Evolutionary conservation across 768 basidiomycete species (phyloP), one percentile per base, ranked within the genome.

Genomic region (Calocybe cyanea): DNA sequence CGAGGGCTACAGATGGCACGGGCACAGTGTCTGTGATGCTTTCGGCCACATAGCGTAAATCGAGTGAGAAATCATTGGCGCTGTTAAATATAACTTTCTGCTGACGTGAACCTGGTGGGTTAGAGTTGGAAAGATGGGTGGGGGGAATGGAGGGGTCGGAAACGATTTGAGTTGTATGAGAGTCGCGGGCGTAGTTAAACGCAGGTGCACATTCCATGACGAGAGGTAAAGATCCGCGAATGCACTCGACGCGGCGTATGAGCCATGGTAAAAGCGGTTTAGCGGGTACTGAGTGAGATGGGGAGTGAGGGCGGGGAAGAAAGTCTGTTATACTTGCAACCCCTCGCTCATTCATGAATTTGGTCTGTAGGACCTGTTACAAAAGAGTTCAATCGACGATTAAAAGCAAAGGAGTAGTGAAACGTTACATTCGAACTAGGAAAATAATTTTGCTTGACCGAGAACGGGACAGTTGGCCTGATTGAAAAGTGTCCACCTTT

Each of bases 401-500:
- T 20, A 19, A 14, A 25, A 18, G 23, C 33, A 28, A 18, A 37
- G 20, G 10, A 15, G 3, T 20, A 40, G 4, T 11, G 50, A 19
- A 45, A 20, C 10, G 35, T 10, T 53, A 90, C 86, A 68, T 89
- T 91, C 3, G 87, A 90, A 50, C 78, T 86, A 0, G 90, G 86
- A 10, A 90, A 70, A 60, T 91, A 91, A 50, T 83, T 87, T 58
- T 92, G 89, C 62, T 89, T 92, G 9, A 85, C 82, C 7, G 76
- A 73, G 57, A 84, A 87, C 0, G 80, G 71, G 20, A 77, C 69
- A 1, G 75, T 77, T 0, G 90, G 91, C n/a, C 75, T 80, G 58
- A 95, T 83, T 7, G 87, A 89, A 64, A 94, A 95, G 62, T 96
- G 93, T 0, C 93, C 93, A 18, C 93, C 93, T 76, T 88, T 90